Conservation (phyloP, 371 early-diverging fungal genomes). For the Actinomucor elegans region DNA sequence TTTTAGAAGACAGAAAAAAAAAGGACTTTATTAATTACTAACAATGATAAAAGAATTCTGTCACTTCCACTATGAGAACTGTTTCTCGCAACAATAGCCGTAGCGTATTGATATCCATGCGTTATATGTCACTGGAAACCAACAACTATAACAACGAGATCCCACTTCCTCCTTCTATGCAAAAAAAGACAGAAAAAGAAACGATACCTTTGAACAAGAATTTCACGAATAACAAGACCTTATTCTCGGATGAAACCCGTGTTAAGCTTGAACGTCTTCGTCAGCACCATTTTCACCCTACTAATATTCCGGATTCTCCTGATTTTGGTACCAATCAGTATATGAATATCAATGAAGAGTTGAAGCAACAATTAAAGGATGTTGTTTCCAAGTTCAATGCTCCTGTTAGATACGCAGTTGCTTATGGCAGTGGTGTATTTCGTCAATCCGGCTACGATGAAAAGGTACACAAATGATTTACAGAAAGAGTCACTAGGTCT, state of each 20-base stretch:
- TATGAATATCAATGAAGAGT: slow-evolving; percentile 59
- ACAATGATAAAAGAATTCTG: not conserved
- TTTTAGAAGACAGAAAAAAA: not conserved
- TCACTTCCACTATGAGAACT: not conserved
- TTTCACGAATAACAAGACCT: not conserved
- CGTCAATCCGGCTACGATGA: slow-evolving; percentile 77
- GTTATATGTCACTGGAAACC: slow-evolving; percentile 22
- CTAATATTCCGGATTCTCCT: slow-evolving; percentile 58
- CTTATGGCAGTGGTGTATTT: slow-evolving; percentile 95
- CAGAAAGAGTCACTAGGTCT: not conserved
- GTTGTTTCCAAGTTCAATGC: slow-evolving; percentile 65
- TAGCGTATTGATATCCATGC: not conserved
- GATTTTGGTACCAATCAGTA: slow-evolving; percentile 72
- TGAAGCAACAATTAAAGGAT: slow-evolving; percentile 57
- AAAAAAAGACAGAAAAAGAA: slow-evolving; percentile 14
- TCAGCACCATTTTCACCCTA: slow-evolving; percentile 47
- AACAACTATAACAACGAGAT: slow-evolving; percentile 2
- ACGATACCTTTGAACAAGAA: not conserved
- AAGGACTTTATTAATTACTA: not conserved
- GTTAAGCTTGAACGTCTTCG: slow-evolving; percentile 34
- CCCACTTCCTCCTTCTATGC: slow-evolving; percentile 20
- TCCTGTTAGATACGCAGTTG: slow-evolving; percentile 85
- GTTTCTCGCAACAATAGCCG: not conserved
- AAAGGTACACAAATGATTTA: slow-evolving; percentile 56
- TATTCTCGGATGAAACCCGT: slow-evolving; percentile 43